Base-by-base conservation (phyloP, 805 yeast genomes). In the Candida piceae region DNA sequence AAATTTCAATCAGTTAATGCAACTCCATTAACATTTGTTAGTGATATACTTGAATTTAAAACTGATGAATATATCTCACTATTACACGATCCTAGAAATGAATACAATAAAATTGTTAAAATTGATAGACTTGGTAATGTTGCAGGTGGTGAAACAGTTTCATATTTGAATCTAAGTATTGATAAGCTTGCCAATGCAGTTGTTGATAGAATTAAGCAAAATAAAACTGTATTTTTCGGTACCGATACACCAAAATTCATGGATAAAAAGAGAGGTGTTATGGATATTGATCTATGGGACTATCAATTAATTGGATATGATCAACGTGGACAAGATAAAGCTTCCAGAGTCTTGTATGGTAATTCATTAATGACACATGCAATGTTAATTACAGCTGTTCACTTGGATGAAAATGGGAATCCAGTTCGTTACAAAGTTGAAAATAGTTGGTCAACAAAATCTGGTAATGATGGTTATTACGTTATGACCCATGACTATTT, bases 311-410 rank as follows among this genome's bases (percentile, higher is more conserved):
- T 60, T 32, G 77, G 79, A 32, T 69, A 77, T 68, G 57, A 67
- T 36, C 62, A 72, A 51, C 65, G 72, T 35, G 67, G 73, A 50
- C 43, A 50, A 49, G 43, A 57, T 34, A 86, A 87, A 65, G 77
- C 77, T 16, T 80, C 86, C 34, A 68, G 95, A 45, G 78, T 87
- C 42, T 62, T 69, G 41, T 79, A 82, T 46, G 78, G 77, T 39
- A 78, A 85, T 45, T 80, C 88, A 17, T 64, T 77, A 45, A 84
- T 86, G 94, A 86, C 94, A 12, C 96, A 86, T 53, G 96, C 96
- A 25, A 86, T 86, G 96, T 71, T 79, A 16, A 75, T 86, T 52
- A 80, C 88, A 10, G 95, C 79, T 22, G 90, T 84, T 31, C 88
- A 85, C 58, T 63, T 86, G 25, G 87, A 81, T 45, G 76, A 69